Conservation (phyloP, 202 grass and related monocot genomes). For the Thinopyrum obtusiflorum region DNA sequence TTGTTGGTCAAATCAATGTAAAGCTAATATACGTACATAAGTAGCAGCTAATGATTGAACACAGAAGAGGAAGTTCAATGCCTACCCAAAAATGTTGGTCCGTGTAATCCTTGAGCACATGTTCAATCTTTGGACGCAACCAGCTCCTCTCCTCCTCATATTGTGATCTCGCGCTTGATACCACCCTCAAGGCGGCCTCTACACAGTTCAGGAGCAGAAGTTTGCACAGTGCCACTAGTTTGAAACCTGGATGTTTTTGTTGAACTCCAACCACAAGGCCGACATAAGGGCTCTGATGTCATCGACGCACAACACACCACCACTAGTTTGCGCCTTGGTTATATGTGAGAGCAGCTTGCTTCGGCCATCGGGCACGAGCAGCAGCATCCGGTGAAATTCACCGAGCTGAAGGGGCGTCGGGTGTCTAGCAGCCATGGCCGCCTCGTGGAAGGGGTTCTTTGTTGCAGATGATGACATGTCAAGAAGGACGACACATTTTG, state of each 20-base stretch:
- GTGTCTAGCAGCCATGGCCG: neutral
- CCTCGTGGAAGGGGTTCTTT: neutral
- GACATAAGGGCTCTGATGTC: neutral
- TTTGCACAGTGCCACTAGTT: neutral
- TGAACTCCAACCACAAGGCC: neutral
- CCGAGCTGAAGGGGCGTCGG: neutral
- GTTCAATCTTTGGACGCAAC: neutral
- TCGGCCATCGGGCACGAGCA: neutral
- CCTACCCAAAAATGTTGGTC: neutral
- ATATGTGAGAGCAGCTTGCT: neutral
- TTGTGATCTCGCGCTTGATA: neutral
- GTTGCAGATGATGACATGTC: neutral
- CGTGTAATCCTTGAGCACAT: neutral
- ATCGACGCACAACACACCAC: neutral
- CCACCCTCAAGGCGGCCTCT: neutral
- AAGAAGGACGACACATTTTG: neutral
- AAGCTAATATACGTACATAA: neutral
- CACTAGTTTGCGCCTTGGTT: neutral
- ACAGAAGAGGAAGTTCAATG: too few relatives aligned
- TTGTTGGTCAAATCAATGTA: neutral
- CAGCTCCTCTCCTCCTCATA: neutral
- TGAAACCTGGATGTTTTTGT: too few relatives aligned
- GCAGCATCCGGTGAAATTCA: neutral
- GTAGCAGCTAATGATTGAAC: too few relatives aligned
- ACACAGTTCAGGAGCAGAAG: neutral